Conservation (phyloP, 2,329 filamentous ascomycete species). For the Calonectria pseudoturangicola region DNA sequence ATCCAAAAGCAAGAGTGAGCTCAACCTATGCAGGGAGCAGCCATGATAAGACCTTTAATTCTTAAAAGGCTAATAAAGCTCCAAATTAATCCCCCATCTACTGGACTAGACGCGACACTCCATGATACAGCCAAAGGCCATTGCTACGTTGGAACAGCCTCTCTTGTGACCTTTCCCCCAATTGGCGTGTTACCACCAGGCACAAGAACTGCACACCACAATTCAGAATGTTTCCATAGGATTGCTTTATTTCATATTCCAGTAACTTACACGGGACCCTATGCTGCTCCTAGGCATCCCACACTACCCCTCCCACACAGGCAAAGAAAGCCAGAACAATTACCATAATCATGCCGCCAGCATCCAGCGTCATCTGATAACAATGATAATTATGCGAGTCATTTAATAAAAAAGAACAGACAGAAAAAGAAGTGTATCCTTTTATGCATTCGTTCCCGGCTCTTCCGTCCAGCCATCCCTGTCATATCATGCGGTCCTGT, state of each 20-base stretch:
- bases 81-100: too few species aligned
- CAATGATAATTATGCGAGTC: constrained; percentile 10
- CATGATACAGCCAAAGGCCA: too few species aligned
- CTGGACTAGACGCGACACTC: too few species aligned
- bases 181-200: too few species aligned
- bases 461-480: constrained; percentile 32
- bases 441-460: constrained; percentile 15
- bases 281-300: background rate
- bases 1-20: too few species aligned
- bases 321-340: background rate
- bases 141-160: too few species aligned
- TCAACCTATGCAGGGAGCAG: too few species aligned
- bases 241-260: background rate
- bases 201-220: too few species aligned
- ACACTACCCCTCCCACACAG: background rate
- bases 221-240: background rate
- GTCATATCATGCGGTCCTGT: constrained; percentile 16
- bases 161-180: too few species aligned
- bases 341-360: background rate
- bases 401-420: background rate
- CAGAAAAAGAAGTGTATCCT: background rate
- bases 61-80: too few species aligned
- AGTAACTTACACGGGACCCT: background rate
- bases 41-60: too few species aligned
- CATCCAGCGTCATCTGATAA: background rate